These are phyloP conservation scores for Marasmius tenuissimus DNA, from an alignment of 1,284 basidiomycete species.

Conservation along the genomic window DNA sequence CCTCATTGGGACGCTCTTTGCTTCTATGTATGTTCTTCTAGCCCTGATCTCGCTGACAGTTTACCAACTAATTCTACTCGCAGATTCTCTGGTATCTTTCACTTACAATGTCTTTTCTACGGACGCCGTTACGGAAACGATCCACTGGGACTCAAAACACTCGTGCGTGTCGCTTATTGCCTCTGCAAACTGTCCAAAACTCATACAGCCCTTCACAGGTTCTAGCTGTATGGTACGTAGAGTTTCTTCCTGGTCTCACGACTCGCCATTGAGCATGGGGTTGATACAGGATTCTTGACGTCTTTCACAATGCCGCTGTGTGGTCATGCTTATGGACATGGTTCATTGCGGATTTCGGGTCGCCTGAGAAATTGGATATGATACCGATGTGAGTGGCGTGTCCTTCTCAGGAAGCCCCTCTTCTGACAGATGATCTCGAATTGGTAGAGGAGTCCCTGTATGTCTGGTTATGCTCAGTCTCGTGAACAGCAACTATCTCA, in stretches of 20 bases:
- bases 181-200: not conserved
- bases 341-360: not conserved
- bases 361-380: not conserved
- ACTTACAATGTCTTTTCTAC: constrained; percentile 2
- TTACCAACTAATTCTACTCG: not conserved
- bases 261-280: not conserved
- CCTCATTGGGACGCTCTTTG: not conserved
- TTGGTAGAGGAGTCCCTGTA: not conserved
- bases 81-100: not conserved
- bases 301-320: not conserved
- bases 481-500: not conserved
- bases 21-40: not conserved
- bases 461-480: not conserved
- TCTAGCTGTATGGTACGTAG: not conserved
- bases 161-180: not conserved
- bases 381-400: constrained; percentile 2
- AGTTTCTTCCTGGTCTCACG: not conserved
- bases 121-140: not conserved
- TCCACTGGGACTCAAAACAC: not conserved
- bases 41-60: not conserved
- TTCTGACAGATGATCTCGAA: not conserved
- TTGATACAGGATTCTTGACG: not conserved
- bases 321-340: constrained; percentile 6
- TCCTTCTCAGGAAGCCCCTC: not conserved
- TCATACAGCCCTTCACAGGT: not conserved